Evolutionary conservation across 495 filamentous ascomycete genomes (phyloP).

Genomic region (Chaetomidium leptoderma): DNA sequence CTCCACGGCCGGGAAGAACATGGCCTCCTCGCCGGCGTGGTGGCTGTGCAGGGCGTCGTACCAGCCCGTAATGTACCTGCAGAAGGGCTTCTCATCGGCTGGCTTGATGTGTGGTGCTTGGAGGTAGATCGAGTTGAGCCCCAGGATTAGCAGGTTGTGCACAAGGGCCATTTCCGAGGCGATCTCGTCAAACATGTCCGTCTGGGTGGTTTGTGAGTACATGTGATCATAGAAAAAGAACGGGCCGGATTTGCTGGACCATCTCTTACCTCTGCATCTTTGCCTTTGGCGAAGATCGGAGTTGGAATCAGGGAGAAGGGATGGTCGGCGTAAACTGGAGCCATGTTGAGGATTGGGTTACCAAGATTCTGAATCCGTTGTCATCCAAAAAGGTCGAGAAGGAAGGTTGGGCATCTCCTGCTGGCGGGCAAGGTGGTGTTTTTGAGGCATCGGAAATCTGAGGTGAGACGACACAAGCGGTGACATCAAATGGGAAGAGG

Average conservation of each 20-base stretch:
- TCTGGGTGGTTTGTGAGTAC: slow-evolving; percentile 9
- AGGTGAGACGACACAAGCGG: too few species aligned
- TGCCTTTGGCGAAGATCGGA: slow-evolving; percentile 10
- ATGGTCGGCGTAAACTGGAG: slow-evolving; percentile 32
- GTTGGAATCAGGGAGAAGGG: slow-evolving; percentile 27
- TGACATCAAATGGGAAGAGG: too few species aligned
- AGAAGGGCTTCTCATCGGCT: slow-evolving; percentile 35
- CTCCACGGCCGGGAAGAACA: slow-evolving; percentile 45
- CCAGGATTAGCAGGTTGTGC: slow-evolving; percentile 46
- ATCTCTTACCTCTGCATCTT: not conserved
- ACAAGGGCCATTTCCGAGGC: slow-evolving; percentile 43
- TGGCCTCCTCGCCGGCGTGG: slow-evolving; percentile 41
- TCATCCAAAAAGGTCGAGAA: not conserved
- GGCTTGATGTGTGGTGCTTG: slow-evolving; percentile 39
- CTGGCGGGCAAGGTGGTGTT: too few species aligned
- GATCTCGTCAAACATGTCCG: slow-evolving; percentile 28
- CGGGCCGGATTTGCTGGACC: not conserved
- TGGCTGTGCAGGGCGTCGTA: slow-evolving; percentile 36
- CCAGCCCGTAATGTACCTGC: slow-evolving; percentile 34
- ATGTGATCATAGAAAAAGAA: not conserved
- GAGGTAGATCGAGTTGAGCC: slow-evolving; percentile 50
- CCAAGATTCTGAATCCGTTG: too few species aligned
- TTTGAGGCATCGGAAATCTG: too few species aligned
- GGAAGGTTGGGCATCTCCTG: too few species aligned
- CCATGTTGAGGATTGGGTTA: slow-evolving; percentile 20